These are phyloP conservation scores for Schizosaccharomyces octosporus DNA, from an alignment of 805 yeast genomes.

Conservation along the genomic window DNA sequence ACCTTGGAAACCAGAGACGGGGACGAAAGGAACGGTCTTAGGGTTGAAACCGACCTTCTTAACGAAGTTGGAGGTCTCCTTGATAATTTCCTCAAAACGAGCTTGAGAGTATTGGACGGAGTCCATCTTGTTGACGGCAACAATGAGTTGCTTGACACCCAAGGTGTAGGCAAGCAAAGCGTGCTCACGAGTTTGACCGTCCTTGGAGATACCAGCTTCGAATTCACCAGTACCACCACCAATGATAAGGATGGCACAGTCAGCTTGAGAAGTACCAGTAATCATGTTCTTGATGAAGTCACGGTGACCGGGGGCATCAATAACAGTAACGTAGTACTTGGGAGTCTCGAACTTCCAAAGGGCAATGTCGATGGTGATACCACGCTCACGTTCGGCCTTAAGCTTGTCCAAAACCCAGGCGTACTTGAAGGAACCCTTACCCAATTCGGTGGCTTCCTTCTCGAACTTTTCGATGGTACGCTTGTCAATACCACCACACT, in stretches of 20 bases:
- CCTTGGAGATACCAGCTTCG: slow-evolving; percentile 87
- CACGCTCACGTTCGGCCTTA: slow-evolving; percentile 91
- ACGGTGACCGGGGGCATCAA: slow-evolving; percentile 91
- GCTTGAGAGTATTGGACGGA: slow-evolving; percentile 67
- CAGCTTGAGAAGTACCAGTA: slow-evolving; percentile 87
- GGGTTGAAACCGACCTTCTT: slow-evolving; percentile 71
- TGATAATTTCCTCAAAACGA: slow-evolving; percentile 54
- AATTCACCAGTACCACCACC: slow-evolving; percentile 87
- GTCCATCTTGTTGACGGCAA: slow-evolving; percentile 91
- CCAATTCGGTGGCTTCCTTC: slow-evolving; percentile 87
- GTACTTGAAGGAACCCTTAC: slow-evolving; percentile 85
- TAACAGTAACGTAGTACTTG: slow-evolving; percentile 69
- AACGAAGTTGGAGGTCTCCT: slow-evolving; percentile 58
- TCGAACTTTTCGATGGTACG: slow-evolving; percentile 96
- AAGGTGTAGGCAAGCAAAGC: slow-evolving; percentile 93
- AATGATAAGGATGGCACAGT: slow-evolving; percentile 70
- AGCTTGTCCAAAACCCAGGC: slow-evolving; percentile 93
- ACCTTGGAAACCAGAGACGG: slow-evolving; percentile 83
- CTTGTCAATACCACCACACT: slow-evolving; percentile 96
- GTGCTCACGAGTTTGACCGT: slow-evolving; percentile 87
- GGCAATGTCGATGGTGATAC: slow-evolving; percentile 88
- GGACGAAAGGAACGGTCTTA: slow-evolving; percentile 65
- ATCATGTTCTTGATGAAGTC: slow-evolving; percentile 92
- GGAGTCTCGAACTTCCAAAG: slow-evolving; percentile 85
- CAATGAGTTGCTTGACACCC: slow-evolving; percentile 84